phyloP scores from a whole-genome alignment of 129 eudicot genomes.

The Dittrichia graveolens region DNA sequence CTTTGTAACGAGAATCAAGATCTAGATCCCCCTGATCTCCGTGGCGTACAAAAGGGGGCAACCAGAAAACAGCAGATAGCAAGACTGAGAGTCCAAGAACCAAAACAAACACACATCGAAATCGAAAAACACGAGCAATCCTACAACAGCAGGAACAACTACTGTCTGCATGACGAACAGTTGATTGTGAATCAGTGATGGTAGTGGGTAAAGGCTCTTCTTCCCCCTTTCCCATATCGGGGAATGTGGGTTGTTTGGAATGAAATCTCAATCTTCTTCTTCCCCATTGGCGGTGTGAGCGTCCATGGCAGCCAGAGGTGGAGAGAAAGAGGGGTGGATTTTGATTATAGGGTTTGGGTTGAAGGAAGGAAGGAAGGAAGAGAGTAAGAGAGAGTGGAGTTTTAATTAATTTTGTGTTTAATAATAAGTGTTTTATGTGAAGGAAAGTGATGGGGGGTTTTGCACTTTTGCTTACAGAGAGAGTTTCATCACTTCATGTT shows the following conservation, averaged over 20 bases:
- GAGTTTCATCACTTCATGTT: not conserved
- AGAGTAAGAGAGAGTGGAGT: constrained; percentile 20
- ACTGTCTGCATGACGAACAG: constrained; percentile 34
- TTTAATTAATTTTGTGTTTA: constrained; percentile 24
- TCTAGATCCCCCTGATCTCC: constrained; percentile 73
- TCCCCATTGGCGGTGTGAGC: constrained; percentile 47
- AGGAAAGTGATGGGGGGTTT: constrained; percentile 23
- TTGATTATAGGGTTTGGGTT: constrained; percentile 27
- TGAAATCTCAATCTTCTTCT: constrained; percentile 24
- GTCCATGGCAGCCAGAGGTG: constrained; percentile 31
- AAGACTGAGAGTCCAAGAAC: constrained; percentile 73
- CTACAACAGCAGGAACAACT: constrained; percentile 31
- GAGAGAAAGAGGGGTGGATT: constrained; percentile 15
- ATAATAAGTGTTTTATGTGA: constrained; percentile 11
- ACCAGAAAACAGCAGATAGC: constrained; percentile 82
- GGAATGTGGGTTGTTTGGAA: constrained; percentile 49
- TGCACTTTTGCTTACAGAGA: constrained; percentile 10
- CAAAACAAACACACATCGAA: constrained; percentile 70
- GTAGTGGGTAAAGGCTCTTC: constrained; percentile 47
- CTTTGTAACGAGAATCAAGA: constrained; percentile 72
- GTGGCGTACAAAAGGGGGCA: constrained; percentile 63
- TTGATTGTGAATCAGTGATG: constrained; percentile 43
- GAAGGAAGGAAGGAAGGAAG: not conserved
- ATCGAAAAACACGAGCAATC: constrained; percentile 32
- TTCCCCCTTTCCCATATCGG: constrained; percentile 80